Conservation (phyloP, 2,329 filamentous ascomycete genomes). For the Fusarium xylarioides region DNA sequence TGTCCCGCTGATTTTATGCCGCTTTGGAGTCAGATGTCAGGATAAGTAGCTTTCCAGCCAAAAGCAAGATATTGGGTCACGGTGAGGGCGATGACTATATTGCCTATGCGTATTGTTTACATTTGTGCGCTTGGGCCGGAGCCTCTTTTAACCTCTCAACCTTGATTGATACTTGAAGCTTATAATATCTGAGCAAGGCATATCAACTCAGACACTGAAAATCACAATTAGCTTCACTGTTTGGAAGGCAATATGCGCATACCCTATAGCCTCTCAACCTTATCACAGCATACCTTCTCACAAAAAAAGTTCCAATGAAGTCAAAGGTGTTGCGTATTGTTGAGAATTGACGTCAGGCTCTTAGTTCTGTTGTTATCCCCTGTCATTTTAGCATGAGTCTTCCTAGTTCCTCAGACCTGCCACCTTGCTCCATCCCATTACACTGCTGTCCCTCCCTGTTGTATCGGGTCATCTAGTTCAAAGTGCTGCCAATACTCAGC, state of each 20-base stretch:
- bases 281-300: background rate
- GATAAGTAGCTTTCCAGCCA: background rate
- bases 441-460: rapidly evolving
- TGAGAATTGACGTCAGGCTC: background rate
- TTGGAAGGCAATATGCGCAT: no score
- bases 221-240: no score
- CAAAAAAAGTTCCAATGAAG: background rate
- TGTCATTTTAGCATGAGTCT: no score
- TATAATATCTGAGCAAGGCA: no score
- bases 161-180: no score
- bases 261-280: no score
- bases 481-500: background rate
- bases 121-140: background rate
- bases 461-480: rapidly evolving
- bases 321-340: no score
- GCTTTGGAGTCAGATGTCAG: background rate
- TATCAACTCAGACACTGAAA: no score
- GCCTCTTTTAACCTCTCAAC: background rate
- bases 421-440: no score
- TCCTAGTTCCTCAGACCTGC: no score
- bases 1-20: rapidly evolving
- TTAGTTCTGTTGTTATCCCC: no score
- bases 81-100: background rate
- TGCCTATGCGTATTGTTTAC: background rate
- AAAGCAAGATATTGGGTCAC: background rate